Evolutionary conservation across 2,329 filamentous ascomycete genomes (phyloP), one percentile per base, ranked within the genome.

Genomic region (Arachnomyces sp.): DNA sequence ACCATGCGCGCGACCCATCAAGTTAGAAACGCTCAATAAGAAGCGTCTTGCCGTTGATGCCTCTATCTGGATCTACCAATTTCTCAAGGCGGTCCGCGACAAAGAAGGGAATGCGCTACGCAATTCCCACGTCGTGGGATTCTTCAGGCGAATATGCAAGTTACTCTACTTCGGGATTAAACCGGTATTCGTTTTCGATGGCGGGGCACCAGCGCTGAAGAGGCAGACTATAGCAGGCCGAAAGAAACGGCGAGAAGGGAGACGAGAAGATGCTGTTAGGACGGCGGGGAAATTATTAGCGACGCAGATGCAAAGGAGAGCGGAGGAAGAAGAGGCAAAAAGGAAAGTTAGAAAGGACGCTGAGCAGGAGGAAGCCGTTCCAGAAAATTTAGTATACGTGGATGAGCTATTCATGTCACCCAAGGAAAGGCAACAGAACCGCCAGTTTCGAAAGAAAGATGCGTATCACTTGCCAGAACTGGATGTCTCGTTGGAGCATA

Each of bases 11-110:
- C 84, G 92, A 29, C 93, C 92, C 14, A 94, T 93, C 47, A 95
- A 95, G 63, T 83, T 98, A 53, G 89, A 93, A 54, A 95, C 90
- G 11, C 80, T 98, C 45, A 96, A 96, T 63, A 86, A 85, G 52
- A 95, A 95, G 67, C 87, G 92, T 12, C 83, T 98, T 36, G 93
- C 92, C 34, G 87, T 98, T 51, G 92, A 98, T 67, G 92, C 93
- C 43, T 95, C 89, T 9, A 98, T 98, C 60, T 98, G 92, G 92
- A 96, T 98, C 54, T 98, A 98, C 72, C 92, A 98, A 60, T 98
- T 98, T 57, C 79, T 98, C 54, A 98, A 98, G 69, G 92, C 93
- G 7, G 92, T 98, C 8, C 89, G 92, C 54, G 92, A 98, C 67
- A 95, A 96, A 57, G 92, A 98, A 65, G 92, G 92, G 39, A 95